Conservation (phyloP, 208 protist genomes). For the Novymonas esmeraldas region DNA sequence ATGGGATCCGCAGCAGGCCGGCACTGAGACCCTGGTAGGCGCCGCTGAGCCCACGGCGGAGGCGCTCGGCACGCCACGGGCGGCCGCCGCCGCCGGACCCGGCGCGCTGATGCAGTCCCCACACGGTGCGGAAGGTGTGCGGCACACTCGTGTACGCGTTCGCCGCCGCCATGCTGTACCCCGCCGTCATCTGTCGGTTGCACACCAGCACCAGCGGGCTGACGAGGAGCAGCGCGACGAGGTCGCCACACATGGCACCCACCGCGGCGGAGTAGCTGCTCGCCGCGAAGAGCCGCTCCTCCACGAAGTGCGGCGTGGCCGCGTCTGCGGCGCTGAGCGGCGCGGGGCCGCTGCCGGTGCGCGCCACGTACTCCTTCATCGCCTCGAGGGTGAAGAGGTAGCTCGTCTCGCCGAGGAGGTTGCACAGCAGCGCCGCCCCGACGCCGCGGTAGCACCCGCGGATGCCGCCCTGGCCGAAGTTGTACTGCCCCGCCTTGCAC, state of each 20-base stretch:
- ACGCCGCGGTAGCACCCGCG: conserved; percentile 77
- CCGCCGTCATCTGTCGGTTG: conserved; percentile 86
- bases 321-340: background rate
- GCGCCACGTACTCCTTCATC: conserved; percentile 60
- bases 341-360: background rate
- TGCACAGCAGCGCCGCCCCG: conserved; percentile 66
- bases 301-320: background rate
- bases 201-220: conserved; percentile 72
- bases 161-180: conserved; percentile 62
- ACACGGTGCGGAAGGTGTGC: conserved; percentile 51
- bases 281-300: conserved; percentile 9
- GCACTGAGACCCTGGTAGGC: conserved; percentile 76
- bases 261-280: conserved; percentile 60
- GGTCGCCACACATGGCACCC: conserved; percentile 75
- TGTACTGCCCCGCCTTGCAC: conserved; percentile 16
- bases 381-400: conserved; percentile 79
- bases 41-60: conserved; percentile 43
- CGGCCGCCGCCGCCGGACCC: too few species aligned
- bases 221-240: conserved; percentile 62
- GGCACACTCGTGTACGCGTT: conserved; percentile 53
- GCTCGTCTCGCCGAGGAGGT: conserved; percentile 74
- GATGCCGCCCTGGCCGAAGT: conserved; percentile 55
- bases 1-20: conserved; percentile 69
- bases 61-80: conserved; percentile 1
- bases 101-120: conserved; percentile 43